Evolutionary conservation across 805 yeast genomes (phyloP), one percentile per base, ranked within the genome.

Genomic region (Yamadazyma tumulicola): DNA sequence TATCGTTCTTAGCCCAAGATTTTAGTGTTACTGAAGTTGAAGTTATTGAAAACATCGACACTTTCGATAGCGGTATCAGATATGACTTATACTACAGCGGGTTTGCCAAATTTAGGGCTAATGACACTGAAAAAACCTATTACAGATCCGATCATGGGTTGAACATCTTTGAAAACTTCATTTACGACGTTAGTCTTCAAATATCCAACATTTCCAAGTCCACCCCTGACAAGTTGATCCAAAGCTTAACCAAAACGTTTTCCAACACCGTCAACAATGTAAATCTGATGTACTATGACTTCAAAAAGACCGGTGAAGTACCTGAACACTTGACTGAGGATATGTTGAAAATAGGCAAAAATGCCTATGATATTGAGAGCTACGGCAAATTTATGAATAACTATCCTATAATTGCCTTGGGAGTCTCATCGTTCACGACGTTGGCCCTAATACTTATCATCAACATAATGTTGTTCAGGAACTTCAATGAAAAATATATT

Each of bases 151-250:
- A 26, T 5, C 49, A 54, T 32, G 79, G 77, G 1, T 49, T 74
- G 36, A 79, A 77, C 47, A 45, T 75, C 11, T 52, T 71, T 6
- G 57, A 74, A 6, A 68, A 69, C 10, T 52, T 75, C 11, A 59
- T 75, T 8, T 59, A 68, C 37, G 82, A 77, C 51, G 61, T 77
- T 9, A 78, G 76, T 4, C 55, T 54, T 2, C 76, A 69, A 42
- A 52, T 72, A 26, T 71, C 67, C 7, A 49, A 51, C 17, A 50
- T 67, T 17, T 64, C 77, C 4, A 12, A 15, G 7, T 20, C 32
- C 3, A 20, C 21, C n/a, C 24, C 14, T 15, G 52, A 51, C 3
- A 49, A 47, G 8, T 52, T 69, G 42, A 71, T 74, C 2, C 55
- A 64, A 14, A 59, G 71, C 16, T 57, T 72, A 38, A 67, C 62